Percentiles rank a stretch among this genome's conserved stretches.
Conservation (phyloP, 345 rosid genomes). For the Isatis tinctoria region DNA sequence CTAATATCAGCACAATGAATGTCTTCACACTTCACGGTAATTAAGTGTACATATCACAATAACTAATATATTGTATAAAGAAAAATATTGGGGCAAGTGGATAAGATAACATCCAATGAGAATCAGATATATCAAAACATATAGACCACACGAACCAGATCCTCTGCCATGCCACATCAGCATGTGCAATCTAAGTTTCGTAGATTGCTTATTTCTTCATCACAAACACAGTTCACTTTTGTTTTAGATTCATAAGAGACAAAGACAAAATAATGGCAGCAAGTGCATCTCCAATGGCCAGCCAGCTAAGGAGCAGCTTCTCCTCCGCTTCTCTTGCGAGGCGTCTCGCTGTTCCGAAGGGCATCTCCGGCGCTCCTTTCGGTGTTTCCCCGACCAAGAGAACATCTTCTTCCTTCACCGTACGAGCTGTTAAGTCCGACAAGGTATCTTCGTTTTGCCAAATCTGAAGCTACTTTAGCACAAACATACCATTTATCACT, state of each 20-base stretch:
- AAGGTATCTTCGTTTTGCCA: conserved; percentile 36
- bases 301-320: conserved; percentile 76
- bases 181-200: conserved; percentile 24
- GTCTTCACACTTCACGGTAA: no score
- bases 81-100: neutral
- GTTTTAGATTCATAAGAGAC: neutral
- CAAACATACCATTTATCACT: neutral
- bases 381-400: conserved; percentile 51
- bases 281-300: conserved; percentile 83
- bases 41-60: no score
- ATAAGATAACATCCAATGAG: conserved; percentile 37
- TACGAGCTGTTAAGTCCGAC: conserved; percentile 71
- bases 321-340: conserved; percentile 48
- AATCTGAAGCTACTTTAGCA: neutral
- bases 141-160: conserved; percentile 14
- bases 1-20: no score
- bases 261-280: conserved; percentile 39
- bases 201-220: conserved; percentile 25
- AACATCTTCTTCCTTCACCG: conserved; percentile 51
- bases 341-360: conserved; percentile 48
- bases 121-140: conserved; percentile 8
- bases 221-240: neutral
- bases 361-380: conserved; percentile 63
- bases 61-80: neutral
- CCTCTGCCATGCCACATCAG: conserved; percentile 26